Percentiles rank a stretch among this genome's conserved stretches.
Evolutionary conservation across 352 stramenopile genomes (phyloP).

Genomic region (Chrysophaeum taylorii): DNA sequence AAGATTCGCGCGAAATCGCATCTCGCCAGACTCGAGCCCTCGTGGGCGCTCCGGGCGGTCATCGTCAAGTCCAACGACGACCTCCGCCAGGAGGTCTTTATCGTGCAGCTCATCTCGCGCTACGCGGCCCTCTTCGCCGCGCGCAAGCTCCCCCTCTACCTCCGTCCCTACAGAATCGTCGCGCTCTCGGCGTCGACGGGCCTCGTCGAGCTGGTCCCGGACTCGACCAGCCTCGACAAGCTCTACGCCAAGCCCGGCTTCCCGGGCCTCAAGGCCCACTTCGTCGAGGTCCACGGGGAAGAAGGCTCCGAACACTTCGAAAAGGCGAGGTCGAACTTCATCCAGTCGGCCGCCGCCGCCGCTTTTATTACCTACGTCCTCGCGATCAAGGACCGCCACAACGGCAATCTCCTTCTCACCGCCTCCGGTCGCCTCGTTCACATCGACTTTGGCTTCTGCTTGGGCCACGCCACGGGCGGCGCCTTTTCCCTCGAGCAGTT

Average conservation of each 20-base stretch:
- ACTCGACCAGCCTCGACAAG: slow-evolving; percentile 46
- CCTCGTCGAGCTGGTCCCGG: slow-evolving; percentile 91
- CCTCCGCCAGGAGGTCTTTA: slow-evolving; percentile 96
- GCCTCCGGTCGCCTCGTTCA: slow-evolving; percentile 73
- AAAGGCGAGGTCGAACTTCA: slow-evolving; percentile 7
- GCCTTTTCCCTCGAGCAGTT: slow-evolving; percentile 77
- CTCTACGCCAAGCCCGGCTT: background rate
- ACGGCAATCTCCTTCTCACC: slow-evolving; percentile 89
- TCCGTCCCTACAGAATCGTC: slow-evolving; percentile 97
- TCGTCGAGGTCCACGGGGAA: background rate
- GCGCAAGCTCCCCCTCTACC: slow-evolving; percentile 82
- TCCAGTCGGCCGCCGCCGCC: background rate
- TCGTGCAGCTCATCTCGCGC: slow-evolving; percentile 95
- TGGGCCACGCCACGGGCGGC: slow-evolving; percentile 80
- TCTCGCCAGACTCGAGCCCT: background rate
- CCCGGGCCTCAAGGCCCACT: background rate
- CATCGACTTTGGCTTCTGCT: slow-evolving; percentile 93
- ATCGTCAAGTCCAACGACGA: slow-evolving; percentile 99
- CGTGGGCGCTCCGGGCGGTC: slow-evolving; percentile 84
- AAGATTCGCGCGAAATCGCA: background rate
- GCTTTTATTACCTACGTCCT: slow-evolving; percentile 86
- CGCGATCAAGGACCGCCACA: slow-evolving; percentile 97
- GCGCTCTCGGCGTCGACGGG: slow-evolving; percentile 87
- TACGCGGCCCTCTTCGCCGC: slow-evolving; percentile 94
- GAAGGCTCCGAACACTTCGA: background rate